phyloP scores from a whole-genome alignment of 1,139 yeast genomes.

The Sugiyamaella novakii region DNA sequence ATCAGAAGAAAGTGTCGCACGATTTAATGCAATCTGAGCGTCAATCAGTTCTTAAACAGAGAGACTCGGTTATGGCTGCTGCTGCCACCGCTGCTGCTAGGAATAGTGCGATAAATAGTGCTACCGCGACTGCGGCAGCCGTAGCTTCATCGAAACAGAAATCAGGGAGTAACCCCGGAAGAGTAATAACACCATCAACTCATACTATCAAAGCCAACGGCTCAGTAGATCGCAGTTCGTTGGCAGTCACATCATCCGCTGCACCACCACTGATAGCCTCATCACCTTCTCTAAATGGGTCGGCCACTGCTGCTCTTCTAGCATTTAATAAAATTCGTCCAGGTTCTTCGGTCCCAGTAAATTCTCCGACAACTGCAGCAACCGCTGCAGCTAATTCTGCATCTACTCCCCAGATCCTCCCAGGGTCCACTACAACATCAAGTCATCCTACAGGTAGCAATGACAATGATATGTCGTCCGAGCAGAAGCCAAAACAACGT shows the following conservation, averaged over 20 bases:
- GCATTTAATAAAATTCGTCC: conserved; percentile 17
- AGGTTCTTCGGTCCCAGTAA: not conserved
- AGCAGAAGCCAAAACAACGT: too few species aligned
- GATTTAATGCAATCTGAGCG: conserved; percentile 2
- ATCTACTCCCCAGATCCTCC: not conserved
- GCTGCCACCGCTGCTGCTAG: conserved; percentile 19
- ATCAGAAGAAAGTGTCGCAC: conserved; percentile 15
- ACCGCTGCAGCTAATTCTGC: conserved; percentile 6
- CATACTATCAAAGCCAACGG: too few species aligned
- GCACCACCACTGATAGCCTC: too few species aligned
- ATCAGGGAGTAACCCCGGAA: not conserved
- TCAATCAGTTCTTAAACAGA: not conserved
- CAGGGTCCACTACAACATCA: not conserved
- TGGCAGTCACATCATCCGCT: too few species aligned
- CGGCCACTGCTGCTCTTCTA: conserved; percentile 16
- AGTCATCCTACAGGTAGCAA: not conserved
- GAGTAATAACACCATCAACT: too few species aligned
- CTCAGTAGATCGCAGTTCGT: too few species aligned
- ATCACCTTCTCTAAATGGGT: conserved; percentile 1
- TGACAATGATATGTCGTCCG: not conserved
- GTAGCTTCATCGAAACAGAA: not conserved
- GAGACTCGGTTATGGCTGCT: conserved; percentile 11
- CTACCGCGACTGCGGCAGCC: conserved; percentile 9
- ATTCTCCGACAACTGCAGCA: not conserved
- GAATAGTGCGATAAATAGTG: not conserved